A percentile compares a stretch with the other conserved stretches of the same genome.
Conservation (phyloP, 495 filamentous ascomycete species). For the Hyaloscypha variabilis region DNA sequence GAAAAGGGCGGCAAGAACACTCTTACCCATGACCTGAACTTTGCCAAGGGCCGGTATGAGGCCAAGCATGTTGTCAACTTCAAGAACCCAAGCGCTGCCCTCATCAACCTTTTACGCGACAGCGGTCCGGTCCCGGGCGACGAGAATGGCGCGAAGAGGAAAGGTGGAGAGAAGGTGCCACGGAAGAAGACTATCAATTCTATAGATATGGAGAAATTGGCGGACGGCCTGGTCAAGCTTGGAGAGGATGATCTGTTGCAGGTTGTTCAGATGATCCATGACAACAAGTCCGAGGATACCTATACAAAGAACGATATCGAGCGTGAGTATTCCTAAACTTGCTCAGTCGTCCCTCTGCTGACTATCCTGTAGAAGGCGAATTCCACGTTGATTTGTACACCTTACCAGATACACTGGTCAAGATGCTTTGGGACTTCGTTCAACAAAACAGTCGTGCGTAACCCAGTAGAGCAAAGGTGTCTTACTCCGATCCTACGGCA, state of each 20-base stretch:
- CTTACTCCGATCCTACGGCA: background rate
- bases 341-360: conserved; percentile 2
- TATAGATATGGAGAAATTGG: conserved; percentile 96
- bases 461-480: background rate
- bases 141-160: conserved; percentile 58
- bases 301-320: conserved; percentile 98
- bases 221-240: conserved; percentile 85
- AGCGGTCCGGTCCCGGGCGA: conserved; percentile 83
- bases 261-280: conserved; percentile 97
- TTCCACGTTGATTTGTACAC: conserved; percentile 99
- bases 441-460: background rate
- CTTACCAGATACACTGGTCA: conserved; percentile 76
- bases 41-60: conserved; percentile 79
- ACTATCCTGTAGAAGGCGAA: conserved; percentile 72
- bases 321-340: conserved; percentile 54
- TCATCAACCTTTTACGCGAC: conserved; percentile 73
- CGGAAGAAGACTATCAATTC: conserved; percentile 80
- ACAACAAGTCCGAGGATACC: conserved; percentile 88
- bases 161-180: conserved; percentile 63
- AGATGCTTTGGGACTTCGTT: conserved; percentile 93
- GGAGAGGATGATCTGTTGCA: conserved; percentile 88
- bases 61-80: conserved; percentile 80
- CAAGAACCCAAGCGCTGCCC: conserved; percentile 85
- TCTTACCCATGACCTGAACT: conserved; percentile 90
- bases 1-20: conserved; percentile 84